A percentile compares a stretch with the other conserved stretches of the same genome.
phyloP scores from a whole-genome alignment of 75 land plant genomes.

The Sequoiadendron giganteum region DNA sequence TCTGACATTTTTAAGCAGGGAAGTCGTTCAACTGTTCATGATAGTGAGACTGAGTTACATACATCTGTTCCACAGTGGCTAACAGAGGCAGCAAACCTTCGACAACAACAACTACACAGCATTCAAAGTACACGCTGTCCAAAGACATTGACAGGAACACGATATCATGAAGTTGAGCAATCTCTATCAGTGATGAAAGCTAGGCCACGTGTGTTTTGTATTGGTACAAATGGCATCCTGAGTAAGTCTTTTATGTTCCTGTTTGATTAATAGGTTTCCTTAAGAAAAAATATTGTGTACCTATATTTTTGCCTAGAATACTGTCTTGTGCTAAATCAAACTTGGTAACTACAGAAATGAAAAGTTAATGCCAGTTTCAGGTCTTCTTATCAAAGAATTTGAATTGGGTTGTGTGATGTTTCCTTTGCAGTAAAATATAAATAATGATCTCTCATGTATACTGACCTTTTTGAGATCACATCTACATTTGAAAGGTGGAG shows the following conservation, averaged over 20 bases:
- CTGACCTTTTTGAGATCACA: constrained; percentile 7
- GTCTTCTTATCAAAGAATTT: not conserved
- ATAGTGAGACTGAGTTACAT: constrained; percentile 23
- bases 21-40: constrained; percentile 10
- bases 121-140: not conserved
- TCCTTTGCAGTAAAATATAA: constrained; percentile 7
- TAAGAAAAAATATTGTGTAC: not conserved
- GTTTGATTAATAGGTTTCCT: not conserved
- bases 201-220: constrained; percentile 45
- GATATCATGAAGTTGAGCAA: constrained; percentile 3
- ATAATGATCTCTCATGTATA: not conserved
- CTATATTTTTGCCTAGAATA: not conserved
- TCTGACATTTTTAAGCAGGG: constrained; percentile 18
- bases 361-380: not conserved
- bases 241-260: not conserved
- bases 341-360: not conserved
- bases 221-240: constrained; percentile 24
- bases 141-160: not conserved
- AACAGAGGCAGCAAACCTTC: constrained; percentile 12
- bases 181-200: not conserved
- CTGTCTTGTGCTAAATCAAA: not conserved
- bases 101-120: constrained; percentile 17
- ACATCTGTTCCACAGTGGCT: constrained; percentile 25
- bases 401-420: not conserved
- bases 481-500: constrained; percentile 55